Percentiles rank a stretch among this genome's conserved stretches.
Conservation (phyloP, 169 alveolate genomes). For the Eimeria maxima region DNA sequence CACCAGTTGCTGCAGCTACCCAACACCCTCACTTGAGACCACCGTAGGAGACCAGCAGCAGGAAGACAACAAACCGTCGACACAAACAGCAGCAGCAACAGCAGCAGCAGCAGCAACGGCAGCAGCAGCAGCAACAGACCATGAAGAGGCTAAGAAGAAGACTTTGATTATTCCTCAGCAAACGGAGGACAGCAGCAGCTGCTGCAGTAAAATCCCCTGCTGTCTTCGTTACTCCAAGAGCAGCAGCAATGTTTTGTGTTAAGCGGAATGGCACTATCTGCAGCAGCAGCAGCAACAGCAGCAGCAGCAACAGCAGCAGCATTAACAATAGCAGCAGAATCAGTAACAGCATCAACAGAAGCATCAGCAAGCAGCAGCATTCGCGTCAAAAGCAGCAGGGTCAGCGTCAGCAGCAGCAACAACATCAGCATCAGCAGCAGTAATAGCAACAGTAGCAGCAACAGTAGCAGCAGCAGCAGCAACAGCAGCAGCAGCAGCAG, state of each 20-base stretch:
- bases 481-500: not conserved
- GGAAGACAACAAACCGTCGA: not conserved
- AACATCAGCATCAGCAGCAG: not conserved
- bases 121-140: too few relatives aligned
- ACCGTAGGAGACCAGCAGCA: not conserved
- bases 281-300: constrained; percentile 82
- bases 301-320: not conserved
- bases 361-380: not conserved
- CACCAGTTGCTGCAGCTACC: not conserved
- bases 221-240: constrained; percentile 92
- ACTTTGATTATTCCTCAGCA: constrained; percentile 83
- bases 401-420: not conserved
- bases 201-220: constrained; percentile 83
- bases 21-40: not conserved
- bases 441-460: not conserved
- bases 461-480: not conserved
- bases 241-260: constrained; percentile 97
- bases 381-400: too few relatives aligned
- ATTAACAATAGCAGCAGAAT: not conserved
- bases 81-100: not conserved
- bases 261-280: constrained; percentile 91
- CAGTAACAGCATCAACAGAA: not conserved
- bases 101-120: too few relatives aligned
- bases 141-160: constrained; percentile 70
- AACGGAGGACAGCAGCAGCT: constrained; percentile 81